Conservation (phyloP, 73 alveolate genomes). For the Paraurostyla sp. region DNA sequence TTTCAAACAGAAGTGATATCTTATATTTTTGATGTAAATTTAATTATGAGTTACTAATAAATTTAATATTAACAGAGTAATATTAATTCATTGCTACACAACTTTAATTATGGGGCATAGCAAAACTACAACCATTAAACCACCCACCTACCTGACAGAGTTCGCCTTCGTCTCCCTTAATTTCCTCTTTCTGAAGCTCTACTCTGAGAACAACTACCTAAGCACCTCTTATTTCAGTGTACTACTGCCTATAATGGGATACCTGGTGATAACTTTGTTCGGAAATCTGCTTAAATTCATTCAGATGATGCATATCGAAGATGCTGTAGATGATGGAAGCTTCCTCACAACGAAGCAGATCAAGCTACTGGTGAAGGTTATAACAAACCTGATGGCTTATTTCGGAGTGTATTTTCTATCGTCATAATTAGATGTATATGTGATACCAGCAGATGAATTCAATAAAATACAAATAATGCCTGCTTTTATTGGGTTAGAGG, state of each 20-base stretch:
- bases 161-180: slow-evolving; percentile 22
- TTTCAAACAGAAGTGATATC: slow-evolving; percentile 1
- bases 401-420: slow-evolving; percentile 47
- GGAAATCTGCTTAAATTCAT: slow-evolving; percentile 54
- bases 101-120: background rate
- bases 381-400: slow-evolving; percentile 35
- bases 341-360: slow-evolving; percentile 12
- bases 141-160: slow-evolving; percentile 32
- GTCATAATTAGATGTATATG: background rate
- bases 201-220: slow-evolving; percentile 33
- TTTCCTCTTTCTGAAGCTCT: slow-evolving; percentile 28
- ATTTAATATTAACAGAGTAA: background rate
- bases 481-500: slow-evolving; percentile 19
- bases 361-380: slow-evolving; percentile 25
- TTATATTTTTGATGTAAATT: slow-evolving; percentile 21
- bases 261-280: slow-evolving; percentile 7
- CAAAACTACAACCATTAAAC: background rate
- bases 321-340: slow-evolving; percentile 18
- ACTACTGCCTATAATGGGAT: slow-evolving; percentile 35
- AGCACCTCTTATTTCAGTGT: slow-evolving; percentile 22
- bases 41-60: background rate
- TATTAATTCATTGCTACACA: background rate
- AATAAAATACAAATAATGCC: slow-evolving; percentile 30
- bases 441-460: slow-evolving; percentile 1
- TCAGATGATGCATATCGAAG: slow-evolving; percentile 49